Conservation (phyloP, 2,329 filamentous ascomycete species). For the Fusarium metavorans region DNA sequence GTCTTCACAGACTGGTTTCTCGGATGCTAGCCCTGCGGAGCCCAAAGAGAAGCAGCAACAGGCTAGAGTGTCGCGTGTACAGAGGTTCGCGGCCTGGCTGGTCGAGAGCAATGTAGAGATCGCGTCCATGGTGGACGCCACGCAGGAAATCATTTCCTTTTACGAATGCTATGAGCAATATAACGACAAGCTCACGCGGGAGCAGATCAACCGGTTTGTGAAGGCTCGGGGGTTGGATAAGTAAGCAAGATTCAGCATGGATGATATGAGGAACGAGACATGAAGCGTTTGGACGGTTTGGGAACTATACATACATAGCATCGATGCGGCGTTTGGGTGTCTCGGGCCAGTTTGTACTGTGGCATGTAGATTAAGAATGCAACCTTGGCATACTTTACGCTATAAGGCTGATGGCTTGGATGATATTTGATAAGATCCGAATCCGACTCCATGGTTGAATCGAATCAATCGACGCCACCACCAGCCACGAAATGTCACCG, state of each 20-base stretch:
- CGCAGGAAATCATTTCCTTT: slow-evolving; percentile 90
- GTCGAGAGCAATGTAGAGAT: slow-evolving; percentile 89
- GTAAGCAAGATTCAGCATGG: slow-evolving; percentile 40
- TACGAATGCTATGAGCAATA: slow-evolving; percentile 78
- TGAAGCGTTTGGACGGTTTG: slow-evolving; percentile 28
- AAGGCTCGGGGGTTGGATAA: slow-evolving; percentile 69
- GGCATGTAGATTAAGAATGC: not conserved
- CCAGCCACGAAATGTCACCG: slow-evolving; percentile 6
- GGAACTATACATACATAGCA: slow-evolving; percentile 2
- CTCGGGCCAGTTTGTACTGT: not conserved
- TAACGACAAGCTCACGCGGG: slow-evolving; percentile 69
- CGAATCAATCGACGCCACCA: not conserved
- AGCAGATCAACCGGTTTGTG: slow-evolving; percentile 70
- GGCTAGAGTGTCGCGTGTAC: slow-evolving; percentile 73
- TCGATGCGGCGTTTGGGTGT: slow-evolving; percentile 30
- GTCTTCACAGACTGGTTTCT: slow-evolving; percentile 35
- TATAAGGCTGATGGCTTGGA: slow-evolving; percentile 2
- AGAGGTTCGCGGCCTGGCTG: slow-evolving; percentile 79
- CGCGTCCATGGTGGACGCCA: slow-evolving; percentile 86
- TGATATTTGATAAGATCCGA: not conserved
- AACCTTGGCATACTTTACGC: not conserved
- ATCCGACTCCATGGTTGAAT: not conserved
- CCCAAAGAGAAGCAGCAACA: slow-evolving; percentile 64
- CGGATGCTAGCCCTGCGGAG: slow-evolving; percentile 38
- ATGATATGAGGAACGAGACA: slow-evolving; percentile 40